Percentiles rank a stretch among this genome's conserved stretches.
Conservation (phyloP, 495 filamentous ascomycete genomes). For the Hypoxylon cercidicola region DNA sequence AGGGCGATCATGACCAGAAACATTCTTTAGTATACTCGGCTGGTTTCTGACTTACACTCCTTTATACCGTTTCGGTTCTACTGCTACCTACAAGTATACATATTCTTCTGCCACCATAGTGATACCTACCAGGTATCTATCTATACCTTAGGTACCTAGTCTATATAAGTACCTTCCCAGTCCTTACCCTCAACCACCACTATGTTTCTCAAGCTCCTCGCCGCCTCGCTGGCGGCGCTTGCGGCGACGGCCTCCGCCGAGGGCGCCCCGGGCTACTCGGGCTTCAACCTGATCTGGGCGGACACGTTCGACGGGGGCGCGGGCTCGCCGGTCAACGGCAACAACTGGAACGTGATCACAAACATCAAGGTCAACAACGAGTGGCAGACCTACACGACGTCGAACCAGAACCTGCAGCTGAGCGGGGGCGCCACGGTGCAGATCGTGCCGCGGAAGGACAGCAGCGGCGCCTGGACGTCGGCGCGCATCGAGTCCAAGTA, state of each 20-base stretch:
- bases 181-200: constrained; percentile 64
- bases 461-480: constrained; percentile 57
- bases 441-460: constrained; percentile 55
- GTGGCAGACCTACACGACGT: constrained; percentile 53
- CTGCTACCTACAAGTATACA: constrained; percentile 37
- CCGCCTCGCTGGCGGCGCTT: constrained; percentile 27
- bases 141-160: not conserved
- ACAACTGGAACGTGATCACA: constrained; percentile 57
- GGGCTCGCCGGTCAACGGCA: constrained; percentile 43
- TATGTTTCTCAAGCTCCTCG: constrained; percentile 59
- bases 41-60: constrained; percentile 42
- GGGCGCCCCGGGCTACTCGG: constrained; percentile 45
- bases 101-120: constrained; percentile 17
- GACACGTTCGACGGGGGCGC: constrained; percentile 51
- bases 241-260: constrained; percentile 44
- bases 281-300: constrained; percentile 50
- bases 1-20: constrained; percentile 35
- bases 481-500: constrained; percentile 59
- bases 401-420: constrained; percentile 51
- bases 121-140: constrained; percentile 9
- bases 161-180: constrained; percentile 12
- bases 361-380: constrained; percentile 56
- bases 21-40: constrained; percentile 31
- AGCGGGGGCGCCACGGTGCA: constrained; percentile 57
- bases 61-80: constrained; percentile 35